Base-by-base conservation (phyloP, 2,329 filamentous ascomycete genomes). In the Sordariomycetes sp. region DNA sequence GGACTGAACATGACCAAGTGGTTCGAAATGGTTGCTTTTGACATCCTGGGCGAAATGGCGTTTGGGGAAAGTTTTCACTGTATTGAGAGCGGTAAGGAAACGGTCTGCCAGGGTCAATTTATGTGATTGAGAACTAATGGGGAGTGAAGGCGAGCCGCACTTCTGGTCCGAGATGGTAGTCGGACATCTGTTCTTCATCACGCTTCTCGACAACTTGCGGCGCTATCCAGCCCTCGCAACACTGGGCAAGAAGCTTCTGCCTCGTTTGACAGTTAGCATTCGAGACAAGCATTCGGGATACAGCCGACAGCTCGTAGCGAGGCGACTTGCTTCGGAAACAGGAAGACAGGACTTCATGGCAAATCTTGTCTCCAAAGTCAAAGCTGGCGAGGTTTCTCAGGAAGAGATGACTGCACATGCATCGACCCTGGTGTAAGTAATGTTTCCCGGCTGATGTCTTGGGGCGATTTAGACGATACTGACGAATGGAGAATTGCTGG, bases 1-100 rank as follows among this genome's bases (percentile, higher is more conserved):
- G 28, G 28, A 5, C 12, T 30, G 28, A 30, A 30, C 14, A 30
- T 30, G 28, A 30, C 28, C 6, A 30, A 17, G 28, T 30, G 28
- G 28, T 9, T 5, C 6, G 28, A 30, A 19, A 30, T 30, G 28
- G 12, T 6, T 17, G 5, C 28, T 11, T 30, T 30, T 19, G 28
- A 30, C 14, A 30, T 30, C 6, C 28, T 30, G 5, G 28, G 28
- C 5, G 28, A 30, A 17, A 30, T 30, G 28, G 28, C 28, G 5
- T 30, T 30, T 30, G 14, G 28, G 14, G 8, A 30, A 12, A 9
- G 8, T 12, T 30, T 30, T 17, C 6, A 30, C 14, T 6, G 28
- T 17, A 5, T 30, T 6, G 28, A 8, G 7, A 8, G 5, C 5
- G 28, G 28, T 30, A n/a, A 24, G 23, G 8, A 24, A n/a, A 24